Percentiles rank a stretch among this genome's conserved stretches.
phyloP scores from a whole-genome alignment of 177 flowering plant species.

The Telopea speciosissima region DNA sequence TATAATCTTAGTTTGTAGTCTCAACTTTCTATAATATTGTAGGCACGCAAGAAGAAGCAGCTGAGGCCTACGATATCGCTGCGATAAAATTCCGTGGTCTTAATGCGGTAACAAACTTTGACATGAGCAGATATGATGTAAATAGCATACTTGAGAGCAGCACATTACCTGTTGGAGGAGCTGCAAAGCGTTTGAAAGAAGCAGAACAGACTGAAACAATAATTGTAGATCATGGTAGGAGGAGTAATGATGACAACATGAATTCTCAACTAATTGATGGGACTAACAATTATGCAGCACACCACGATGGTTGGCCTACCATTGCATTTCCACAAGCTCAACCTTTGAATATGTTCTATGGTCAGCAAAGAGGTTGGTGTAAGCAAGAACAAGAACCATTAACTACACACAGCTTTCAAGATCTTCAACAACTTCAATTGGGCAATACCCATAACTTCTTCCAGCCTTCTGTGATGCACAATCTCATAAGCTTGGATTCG shows the following conservation, averaged over 20 bases:
- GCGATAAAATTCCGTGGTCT: slow-evolving; percentile 91
- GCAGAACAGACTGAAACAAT: slow-evolving; percentile 50
- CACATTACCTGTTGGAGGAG: slow-evolving; percentile 72
- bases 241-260: slow-evolving; percentile 18
- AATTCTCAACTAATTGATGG: slow-evolving; percentile 34
- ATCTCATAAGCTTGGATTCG: slow-evolving; percentile 49
- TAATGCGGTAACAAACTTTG: slow-evolving; percentile 91
- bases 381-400: slow-evolving; percentile 47
- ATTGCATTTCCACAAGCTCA: slow-evolving; percentile 59
- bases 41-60: slow-evolving; percentile 99
- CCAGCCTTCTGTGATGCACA: slow-evolving; percentile 49
- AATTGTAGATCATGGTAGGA: slow-evolving; percentile 13
- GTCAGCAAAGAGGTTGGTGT: slow-evolving; percentile 52
- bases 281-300: slow-evolving; percentile 21
- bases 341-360: slow-evolving; percentile 36
- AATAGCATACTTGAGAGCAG: slow-evolving; percentile 77
- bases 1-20: not conserved
- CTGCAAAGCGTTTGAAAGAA: slow-evolving; percentile 76
- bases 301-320: slow-evolving; percentile 44
- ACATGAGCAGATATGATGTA: slow-evolving; percentile 85
- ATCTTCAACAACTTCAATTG: slow-evolving; percentile 40
- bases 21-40: not conserved
- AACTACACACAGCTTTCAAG: slow-evolving; percentile 24
- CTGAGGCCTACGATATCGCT: slow-evolving; percentile 96
- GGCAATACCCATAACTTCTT: slow-evolving; percentile 57